Conservation (phyloP, 257 asterid species). For the Schizonepeta tenuifolia region DNA sequence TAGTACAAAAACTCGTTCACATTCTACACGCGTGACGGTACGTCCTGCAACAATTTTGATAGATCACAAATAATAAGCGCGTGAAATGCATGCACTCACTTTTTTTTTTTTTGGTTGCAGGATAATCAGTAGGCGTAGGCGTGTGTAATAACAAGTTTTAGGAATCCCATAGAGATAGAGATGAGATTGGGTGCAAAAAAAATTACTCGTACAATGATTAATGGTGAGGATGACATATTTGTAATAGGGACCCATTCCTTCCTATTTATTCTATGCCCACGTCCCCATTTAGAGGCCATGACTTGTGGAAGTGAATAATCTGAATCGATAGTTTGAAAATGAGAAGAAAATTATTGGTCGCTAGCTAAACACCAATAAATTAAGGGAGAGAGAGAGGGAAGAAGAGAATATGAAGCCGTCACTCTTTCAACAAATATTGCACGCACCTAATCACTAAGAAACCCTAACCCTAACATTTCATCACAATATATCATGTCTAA, state of each 20-base stretch:
- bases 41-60: too few relatives aligned
- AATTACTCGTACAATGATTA: slow-evolving; percentile 28
- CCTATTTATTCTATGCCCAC: slow-evolving; percentile 11
- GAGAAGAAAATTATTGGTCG: slow-evolving; percentile 47
- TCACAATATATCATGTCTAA: slow-evolving; percentile 15
- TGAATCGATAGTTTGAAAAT: slow-evolving; percentile 36
- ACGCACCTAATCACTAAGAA: slow-evolving; percentile 24
- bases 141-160: too few relatives aligned
- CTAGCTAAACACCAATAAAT: slow-evolving; percentile 5
- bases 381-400: not conserved
- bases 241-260: slow-evolving; percentile 38
- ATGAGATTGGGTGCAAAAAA: not conserved
- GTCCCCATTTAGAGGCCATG: slow-evolving; percentile 44
- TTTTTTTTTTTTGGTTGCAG: too few relatives aligned
- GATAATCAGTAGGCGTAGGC: too few relatives aligned
- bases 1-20: too few relatives aligned
- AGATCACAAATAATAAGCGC: too few relatives aligned
- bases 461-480: slow-evolving; percentile 35
- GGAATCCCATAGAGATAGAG: too few relatives aligned
- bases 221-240: slow-evolving; percentile 37
- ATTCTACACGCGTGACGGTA: too few relatives aligned
- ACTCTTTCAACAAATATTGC: slow-evolving; percentile 58
- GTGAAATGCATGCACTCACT: too few relatives aligned
- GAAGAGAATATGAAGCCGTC: slow-evolving; percentile 49
- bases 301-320: slow-evolving; percentile 51